Conservation (phyloP, 2,329 filamentous ascomycete genomes). For the Xylaria sp. region DNA sequence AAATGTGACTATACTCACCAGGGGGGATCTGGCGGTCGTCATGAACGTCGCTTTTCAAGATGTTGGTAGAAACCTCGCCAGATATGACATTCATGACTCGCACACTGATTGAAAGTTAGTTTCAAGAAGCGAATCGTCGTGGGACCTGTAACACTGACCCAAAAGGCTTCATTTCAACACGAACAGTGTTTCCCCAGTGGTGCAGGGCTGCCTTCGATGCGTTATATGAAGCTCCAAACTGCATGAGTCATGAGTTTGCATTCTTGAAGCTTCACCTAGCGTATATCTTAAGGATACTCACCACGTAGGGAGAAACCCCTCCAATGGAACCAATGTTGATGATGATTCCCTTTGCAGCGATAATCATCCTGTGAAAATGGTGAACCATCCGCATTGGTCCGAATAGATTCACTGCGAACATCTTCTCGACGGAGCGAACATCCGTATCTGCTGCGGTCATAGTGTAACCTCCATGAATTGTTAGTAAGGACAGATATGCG, state of each 20-base stretch:
- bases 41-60: constrained; percentile 1
- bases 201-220: constrained; percentile 24
- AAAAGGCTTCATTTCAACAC: constrained; percentile 20
- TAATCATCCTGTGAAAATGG: constrained; percentile 10
- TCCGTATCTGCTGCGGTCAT: constrained; percentile 18
- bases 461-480: constrained; percentile 4
- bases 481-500: not conserved
- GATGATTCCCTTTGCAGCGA: constrained; percentile 12
- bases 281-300: not conserved
- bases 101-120: constrained; percentile 2
- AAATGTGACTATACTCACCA: constrained; percentile 18
- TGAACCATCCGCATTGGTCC: constrained; percentile 12
- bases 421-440: constrained; percentile 10
- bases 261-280: too few relatives aligned
- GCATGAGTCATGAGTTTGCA: not conserved
- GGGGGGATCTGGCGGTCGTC: not conserved
- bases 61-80: constrained; percentile 3
- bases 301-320: constrained; percentile 17
- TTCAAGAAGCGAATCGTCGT: not conserved
- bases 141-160: constrained; percentile 4
- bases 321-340: constrained; percentile 15
- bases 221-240: constrained; percentile 20
- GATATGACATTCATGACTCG: constrained; percentile 16
- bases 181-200: constrained; percentile 16
- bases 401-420: constrained; percentile 22